Conservation (phyloP, 768 basidiomycete genomes). For the Fomitopsis serialis region DNA sequence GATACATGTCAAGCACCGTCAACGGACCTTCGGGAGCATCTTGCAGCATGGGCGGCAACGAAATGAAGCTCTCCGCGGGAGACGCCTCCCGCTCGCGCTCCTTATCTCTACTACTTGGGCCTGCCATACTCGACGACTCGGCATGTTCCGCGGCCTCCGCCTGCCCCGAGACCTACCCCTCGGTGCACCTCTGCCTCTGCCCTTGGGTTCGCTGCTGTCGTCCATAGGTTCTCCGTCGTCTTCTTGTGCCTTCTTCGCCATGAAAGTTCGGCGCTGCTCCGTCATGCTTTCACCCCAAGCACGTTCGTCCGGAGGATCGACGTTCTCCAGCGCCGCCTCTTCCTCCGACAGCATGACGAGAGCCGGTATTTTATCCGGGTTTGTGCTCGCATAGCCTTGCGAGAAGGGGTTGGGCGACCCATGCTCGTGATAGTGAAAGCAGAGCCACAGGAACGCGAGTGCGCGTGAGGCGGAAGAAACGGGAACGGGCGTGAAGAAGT, state of each 20-base stretch:
- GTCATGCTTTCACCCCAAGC: slow-evolving; percentile 36
- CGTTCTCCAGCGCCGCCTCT: slow-evolving; percentile 35
- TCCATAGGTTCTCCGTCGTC: slow-evolving; percentile 9
- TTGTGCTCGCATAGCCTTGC: slow-evolving; percentile 22
- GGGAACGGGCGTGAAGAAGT: slow-evolving; percentile 37
- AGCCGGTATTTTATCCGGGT: slow-evolving; percentile 24
- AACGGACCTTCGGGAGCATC: slow-evolving; percentile 13
- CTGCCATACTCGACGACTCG: not conserved
- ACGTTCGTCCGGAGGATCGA: slow-evolving; percentile 38
- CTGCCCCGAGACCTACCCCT: not conserved
- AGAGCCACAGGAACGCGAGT: slow-evolving; percentile 41
- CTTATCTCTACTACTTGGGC: slow-evolving; percentile 2
- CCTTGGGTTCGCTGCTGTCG: not conserved
- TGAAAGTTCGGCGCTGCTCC: slow-evolving; percentile 30
- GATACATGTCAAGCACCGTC: not conserved
- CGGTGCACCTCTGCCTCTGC: not conserved
- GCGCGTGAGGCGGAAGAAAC: slow-evolving; percentile 38
- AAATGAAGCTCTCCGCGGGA: slow-evolving; percentile 11
- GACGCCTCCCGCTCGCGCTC: slow-evolving; percentile 10
- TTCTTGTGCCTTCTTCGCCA: slow-evolving; percentile 24
- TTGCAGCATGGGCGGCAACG: slow-evolving; percentile 4
- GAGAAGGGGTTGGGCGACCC: slow-evolving; percentile 33
- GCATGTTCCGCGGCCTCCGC: not conserved
- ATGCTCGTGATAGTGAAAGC: slow-evolving; percentile 42
- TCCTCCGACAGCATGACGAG: slow-evolving; percentile 23